Conservation (phyloP, 305 asterid species). For the Andrographis paniculata region DNA sequence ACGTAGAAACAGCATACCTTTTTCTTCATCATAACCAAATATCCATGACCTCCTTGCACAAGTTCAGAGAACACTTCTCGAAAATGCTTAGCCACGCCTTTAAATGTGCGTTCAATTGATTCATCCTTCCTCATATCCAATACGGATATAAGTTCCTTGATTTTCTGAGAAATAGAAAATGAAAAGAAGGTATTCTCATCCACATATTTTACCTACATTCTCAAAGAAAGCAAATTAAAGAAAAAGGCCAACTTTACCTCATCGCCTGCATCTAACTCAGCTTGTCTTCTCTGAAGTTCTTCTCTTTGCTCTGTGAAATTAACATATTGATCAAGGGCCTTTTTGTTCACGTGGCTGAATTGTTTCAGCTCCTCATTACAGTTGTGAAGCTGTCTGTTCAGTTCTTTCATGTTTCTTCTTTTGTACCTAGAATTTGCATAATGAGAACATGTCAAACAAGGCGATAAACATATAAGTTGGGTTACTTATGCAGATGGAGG, state of each 20-base stretch:
- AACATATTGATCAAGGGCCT: slow-evolving; percentile 96
- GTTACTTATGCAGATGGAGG: background rate
- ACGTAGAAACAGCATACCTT: slow-evolving; percentile 52
- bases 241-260: slow-evolving; percentile 45
- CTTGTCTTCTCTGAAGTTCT: slow-evolving; percentile 89
- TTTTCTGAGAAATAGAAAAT: slow-evolving; percentile 53
- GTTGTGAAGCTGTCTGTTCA: slow-evolving; percentile 78
- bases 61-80: slow-evolving; percentile 97
- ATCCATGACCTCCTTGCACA: slow-evolving; percentile 98
- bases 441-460: slow-evolving; percentile 15
- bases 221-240: slow-evolving; percentile 15
- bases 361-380: slow-evolving; percentile 88
- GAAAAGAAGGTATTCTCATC: slow-evolving; percentile 16
- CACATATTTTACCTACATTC: slow-evolving; percentile 10
- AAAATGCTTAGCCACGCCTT: slow-evolving; percentile 96
- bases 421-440: slow-evolving; percentile 51
- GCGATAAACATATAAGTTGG: too few relatives aligned
- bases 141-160: slow-evolving; percentile 86
- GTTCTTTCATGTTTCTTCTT: slow-evolving; percentile 65
- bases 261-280: slow-evolving; percentile 94
- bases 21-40: slow-evolving; percentile 92
- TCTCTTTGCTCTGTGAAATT: slow-evolving; percentile 96
- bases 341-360: slow-evolving; percentile 97
- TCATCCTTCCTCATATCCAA: slow-evolving; percentile 99
- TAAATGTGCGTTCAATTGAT: slow-evolving; percentile 96